Evolutionary conservation across 345 rosid species (phyloP).

Genomic region (Jatropha curcas): DNA sequence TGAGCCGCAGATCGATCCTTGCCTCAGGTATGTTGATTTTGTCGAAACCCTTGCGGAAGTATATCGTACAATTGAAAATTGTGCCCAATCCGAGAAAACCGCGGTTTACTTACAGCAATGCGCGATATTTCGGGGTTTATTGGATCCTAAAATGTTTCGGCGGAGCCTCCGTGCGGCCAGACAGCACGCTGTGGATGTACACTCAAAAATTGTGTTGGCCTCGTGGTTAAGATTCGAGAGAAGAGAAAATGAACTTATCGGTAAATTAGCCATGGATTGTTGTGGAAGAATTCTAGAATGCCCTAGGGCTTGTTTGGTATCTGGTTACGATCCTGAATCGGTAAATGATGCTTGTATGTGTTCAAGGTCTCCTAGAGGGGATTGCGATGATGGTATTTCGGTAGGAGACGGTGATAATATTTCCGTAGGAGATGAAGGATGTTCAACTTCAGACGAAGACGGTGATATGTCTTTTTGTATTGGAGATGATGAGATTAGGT

Average conservation of each 20-base stretch:
- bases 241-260: constrained; percentile 88
- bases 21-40: constrained; percentile 64
- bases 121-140: constrained; percentile 59
- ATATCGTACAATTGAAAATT: constrained; percentile 51
- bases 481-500: constrained; percentile 75
- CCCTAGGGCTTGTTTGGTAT: constrained; percentile 70
- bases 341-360: constrained; percentile 68
- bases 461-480: constrained; percentile 71
- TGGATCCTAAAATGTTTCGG: constrained; percentile 77
- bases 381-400: constrained; percentile 28
- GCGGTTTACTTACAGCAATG: constrained; percentile 66
- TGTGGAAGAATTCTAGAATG: constrained; percentile 82
- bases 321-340: constrained; percentile 73
- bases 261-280: constrained; percentile 75
- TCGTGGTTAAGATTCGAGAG: constrained; percentile 93
- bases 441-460: constrained; percentile 71
- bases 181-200: constrained; percentile 78
- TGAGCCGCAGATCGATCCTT: constrained; percentile 74
- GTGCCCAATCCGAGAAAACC: constrained; percentile 60
- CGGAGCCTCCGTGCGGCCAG: constrained; percentile 72
- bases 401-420: constrained; percentile 32
- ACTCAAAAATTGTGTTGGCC: constrained; percentile 74
- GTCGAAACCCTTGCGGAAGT: constrained; percentile 63
- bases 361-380: constrained; percentile 39
- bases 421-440: constrained; percentile 42